Conservation (phyloP, 192 early-diverging fungal species). For the Geranomyces michiganensis region DNA sequence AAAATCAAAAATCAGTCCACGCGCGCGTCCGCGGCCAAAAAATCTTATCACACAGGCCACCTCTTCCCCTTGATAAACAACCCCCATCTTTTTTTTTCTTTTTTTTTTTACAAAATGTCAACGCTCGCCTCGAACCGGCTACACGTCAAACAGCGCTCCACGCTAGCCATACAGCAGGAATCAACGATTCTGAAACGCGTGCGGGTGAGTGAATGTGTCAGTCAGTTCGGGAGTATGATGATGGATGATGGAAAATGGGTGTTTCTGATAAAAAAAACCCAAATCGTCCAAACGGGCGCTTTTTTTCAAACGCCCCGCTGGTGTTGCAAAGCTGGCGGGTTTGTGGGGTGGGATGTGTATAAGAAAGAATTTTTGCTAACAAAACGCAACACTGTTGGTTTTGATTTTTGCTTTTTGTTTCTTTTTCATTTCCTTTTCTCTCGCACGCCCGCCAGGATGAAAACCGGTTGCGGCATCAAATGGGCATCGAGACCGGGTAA, state of each 20-base stretch:
- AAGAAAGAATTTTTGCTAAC: no score
- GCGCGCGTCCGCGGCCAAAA: no score
- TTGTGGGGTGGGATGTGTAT: no score
- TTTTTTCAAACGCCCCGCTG: not conserved
- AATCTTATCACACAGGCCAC: no score
- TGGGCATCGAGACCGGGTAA: not conserved
- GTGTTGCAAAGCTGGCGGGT: not conserved
- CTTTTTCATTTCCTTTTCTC: no score
- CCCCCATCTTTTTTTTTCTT: not conserved
- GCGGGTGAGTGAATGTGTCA: not conserved
- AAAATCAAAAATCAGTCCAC: no score
- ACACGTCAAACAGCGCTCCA: not conserved
- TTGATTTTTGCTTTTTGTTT: no score
- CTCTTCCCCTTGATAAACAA: not conserved
- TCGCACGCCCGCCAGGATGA: not conserved
- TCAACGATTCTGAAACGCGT: not conserved
- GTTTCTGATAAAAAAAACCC: no score
- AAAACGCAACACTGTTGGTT: not conserved
- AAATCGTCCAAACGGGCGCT: no score
- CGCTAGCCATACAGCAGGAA: slow-evolving; percentile 12
- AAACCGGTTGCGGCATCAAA: slow-evolving; percentile 11
- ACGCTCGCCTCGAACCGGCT: slow-evolving; percentile 12
- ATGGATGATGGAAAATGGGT: no score
- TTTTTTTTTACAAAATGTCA: not conserved
- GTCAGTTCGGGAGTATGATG: no score